Base-by-base conservation (phyloP, 2,329 filamentous ascomycete species). In the Parafenestella ontariensis region DNA sequence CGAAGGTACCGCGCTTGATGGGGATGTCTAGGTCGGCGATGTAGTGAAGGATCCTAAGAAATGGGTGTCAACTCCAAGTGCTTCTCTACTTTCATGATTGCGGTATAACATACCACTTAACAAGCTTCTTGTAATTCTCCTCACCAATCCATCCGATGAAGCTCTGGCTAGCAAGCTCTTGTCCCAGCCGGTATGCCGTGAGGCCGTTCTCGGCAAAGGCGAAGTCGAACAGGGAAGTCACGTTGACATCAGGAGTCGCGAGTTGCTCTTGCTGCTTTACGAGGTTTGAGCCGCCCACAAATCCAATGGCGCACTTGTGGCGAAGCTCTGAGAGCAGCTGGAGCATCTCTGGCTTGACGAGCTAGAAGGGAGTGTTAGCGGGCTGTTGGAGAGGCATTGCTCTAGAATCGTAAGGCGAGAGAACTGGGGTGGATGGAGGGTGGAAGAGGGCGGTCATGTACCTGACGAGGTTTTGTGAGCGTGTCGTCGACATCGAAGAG, bases 401-500 rank as follows among this genome's bases (percentile, higher is more conserved):
- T 34, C 47, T 28, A 7, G 39, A 21, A 26, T 18, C 46, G 17
- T 17, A 18, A 33, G 26, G 15, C 17, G 2, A 29, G 13, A 5
- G 36, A 36, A 21, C 28, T 18, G 10, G 23, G 7, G 23, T n/a
- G 8, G n/a, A 26, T 5, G 28, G 21, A 23, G 40, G 23, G 28
- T 4, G 20, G 4, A 42, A 13, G n/a, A 28, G 21, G 11, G 21
- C 26, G 9, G 11, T 56, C 64, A 17, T 34, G 37, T 66, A 96
- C 91, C 68, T 84, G 83, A 64, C 95, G 87, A 41, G 95, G 88
- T 37, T 87, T 89, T 15, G 92, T 95, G 66, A 99, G 86, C 26
- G 95, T 97, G 72, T 87, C 91, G 76, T 99, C 95, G 56, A 99
- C 95, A 79, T 99, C 95, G 79, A 99, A 99, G 61, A 99, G 89